Conservation (phyloP, 148 eudicot species). For the Silene conica region DNA sequence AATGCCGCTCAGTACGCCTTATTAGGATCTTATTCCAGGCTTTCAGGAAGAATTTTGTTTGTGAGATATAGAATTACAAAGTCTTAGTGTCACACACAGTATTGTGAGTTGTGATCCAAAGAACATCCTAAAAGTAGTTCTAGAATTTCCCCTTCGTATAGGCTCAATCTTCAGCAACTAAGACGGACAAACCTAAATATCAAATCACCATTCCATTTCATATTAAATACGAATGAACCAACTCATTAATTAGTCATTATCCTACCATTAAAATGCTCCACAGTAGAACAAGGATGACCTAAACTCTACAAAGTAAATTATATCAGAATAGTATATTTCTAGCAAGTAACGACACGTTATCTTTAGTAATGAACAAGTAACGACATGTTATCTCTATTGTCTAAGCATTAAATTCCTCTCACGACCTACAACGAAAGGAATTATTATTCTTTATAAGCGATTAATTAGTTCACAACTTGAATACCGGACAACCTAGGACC, state of each 20-base stretch:
- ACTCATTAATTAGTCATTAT: too few species aligned
- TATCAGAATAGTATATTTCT: too few species aligned
- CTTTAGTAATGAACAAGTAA: too few species aligned
- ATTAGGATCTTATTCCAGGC: background rate
- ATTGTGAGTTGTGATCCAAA: too few species aligned
- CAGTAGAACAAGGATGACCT: too few species aligned
- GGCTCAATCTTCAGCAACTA: background rate
- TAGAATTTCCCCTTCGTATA: background rate
- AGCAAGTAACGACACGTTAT: too few species aligned
- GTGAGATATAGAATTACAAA: too few species aligned
- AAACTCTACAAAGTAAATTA: too few species aligned
- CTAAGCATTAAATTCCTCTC: background rate
- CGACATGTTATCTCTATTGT: background rate
- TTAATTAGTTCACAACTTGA: background rate
- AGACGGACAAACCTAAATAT: background rate
- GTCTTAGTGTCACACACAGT: too few species aligned
- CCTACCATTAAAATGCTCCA: too few species aligned
- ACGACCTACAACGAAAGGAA: background rate
- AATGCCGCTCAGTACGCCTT: background rate
- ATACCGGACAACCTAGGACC: background rate
- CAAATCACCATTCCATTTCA: background rate
- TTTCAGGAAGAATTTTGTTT: too few species aligned
- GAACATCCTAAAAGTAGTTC: background rate
- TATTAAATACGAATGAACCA: too few species aligned
- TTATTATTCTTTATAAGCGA: background rate